Percentiles rank a stretch among this genome's conserved stretches.
These are phyloP conservation scores for Blastobotrys petasosporus DNA, from an alignment of 1,139 yeast species.

Conservation along the genomic window DNA sequence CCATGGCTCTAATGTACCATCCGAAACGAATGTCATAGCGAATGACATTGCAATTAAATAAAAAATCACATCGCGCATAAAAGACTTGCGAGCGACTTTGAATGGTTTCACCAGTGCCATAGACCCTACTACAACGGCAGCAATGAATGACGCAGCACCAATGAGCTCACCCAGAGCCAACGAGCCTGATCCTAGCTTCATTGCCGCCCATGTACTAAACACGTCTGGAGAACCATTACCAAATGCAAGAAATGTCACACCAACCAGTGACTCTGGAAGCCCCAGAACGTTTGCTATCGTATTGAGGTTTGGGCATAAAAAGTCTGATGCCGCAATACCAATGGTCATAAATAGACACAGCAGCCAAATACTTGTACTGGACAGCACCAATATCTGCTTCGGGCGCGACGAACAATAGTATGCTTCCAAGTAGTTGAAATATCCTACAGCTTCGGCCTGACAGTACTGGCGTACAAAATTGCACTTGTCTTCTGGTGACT, in stretches of 20 bases:
- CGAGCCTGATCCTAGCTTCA: slow-evolving; percentile 59
- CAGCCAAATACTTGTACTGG: slow-evolving; percentile 30
- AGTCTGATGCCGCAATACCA: slow-evolving; percentile 72
- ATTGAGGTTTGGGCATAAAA: slow-evolving; percentile 65
- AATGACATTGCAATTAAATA: slow-evolving; percentile 44
- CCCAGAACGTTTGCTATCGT: slow-evolving; percentile 54
- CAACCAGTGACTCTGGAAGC: slow-evolving; percentile 74
- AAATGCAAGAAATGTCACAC: slow-evolving; percentile 78
- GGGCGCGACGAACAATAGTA: slow-evolving; percentile 29
- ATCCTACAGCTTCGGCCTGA: slow-evolving; percentile 26
- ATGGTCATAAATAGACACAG: slow-evolving; percentile 50
- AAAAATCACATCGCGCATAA: slow-evolving; percentile 52
- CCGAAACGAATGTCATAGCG: slow-evolving; percentile 39
- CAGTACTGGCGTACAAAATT: slow-evolving; percentile 31
- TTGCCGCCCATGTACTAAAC: slow-evolving; percentile 75
- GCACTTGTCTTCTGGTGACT: slow-evolving; percentile 26
- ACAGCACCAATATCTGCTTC: slow-evolving; percentile 11
- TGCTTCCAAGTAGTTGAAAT: slow-evolving; percentile 29
- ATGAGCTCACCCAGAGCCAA: slow-evolving; percentile 82
- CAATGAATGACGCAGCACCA: slow-evolving; percentile 80
- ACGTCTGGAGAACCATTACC: slow-evolving; percentile 95
- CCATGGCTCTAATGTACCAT: slow-evolving; percentile 41
- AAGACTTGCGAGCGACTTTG: slow-evolving; percentile 45
- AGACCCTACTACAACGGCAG: slow-evolving; percentile 67
- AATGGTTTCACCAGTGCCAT: slow-evolving; percentile 69